Percentiles rank a stretch among this genome's conserved stretches.
phyloP scores from a whole-genome alignment of 805 yeast genomes.

The Kodamaea sagamina region DNA sequence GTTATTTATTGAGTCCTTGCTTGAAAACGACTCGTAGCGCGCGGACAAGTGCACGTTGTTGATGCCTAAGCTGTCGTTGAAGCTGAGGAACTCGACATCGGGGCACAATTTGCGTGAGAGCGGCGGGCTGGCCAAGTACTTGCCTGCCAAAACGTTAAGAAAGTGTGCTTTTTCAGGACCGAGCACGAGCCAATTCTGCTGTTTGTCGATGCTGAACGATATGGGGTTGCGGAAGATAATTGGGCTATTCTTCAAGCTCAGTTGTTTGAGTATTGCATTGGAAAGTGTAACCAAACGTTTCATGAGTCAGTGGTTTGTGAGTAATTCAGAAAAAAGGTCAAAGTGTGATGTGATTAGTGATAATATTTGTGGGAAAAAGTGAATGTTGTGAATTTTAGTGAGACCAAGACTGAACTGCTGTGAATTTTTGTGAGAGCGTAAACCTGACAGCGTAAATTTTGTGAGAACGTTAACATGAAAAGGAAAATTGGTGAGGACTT shows the following conservation, averaged over 20 bases:
- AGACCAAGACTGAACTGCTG: too few relatives aligned
- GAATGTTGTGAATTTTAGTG: too few relatives aligned
- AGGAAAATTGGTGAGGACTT: too few relatives aligned
- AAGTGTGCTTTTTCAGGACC: slow-evolving; percentile 55
- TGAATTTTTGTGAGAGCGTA: too few relatives aligned
- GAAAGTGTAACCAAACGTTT: slow-evolving; percentile 23
- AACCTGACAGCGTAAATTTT: too few relatives aligned
- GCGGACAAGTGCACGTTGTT: slow-evolving; percentile 77
- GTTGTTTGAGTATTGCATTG: slow-evolving; percentile 26
- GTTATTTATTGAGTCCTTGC: slow-evolving; percentile 10
- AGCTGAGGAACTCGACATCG: slow-evolving; percentile 34
- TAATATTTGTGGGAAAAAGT: too few relatives aligned
- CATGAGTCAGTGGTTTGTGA: slow-evolving; percentile 5
- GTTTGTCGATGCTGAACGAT: slow-evolving; percentile 25
- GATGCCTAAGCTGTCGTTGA: slow-evolving; percentile 37
- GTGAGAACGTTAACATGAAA: too few relatives aligned
- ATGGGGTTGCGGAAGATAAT: slow-evolving; percentile 31
- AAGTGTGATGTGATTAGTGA: too few relatives aligned
- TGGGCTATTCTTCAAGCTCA: slow-evolving; percentile 6
- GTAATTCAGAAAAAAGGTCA: too few relatives aligned
- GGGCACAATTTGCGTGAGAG: slow-evolving; percentile 57
- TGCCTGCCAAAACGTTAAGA: slow-evolving; percentile 57
- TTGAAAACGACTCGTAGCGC: slow-evolving; percentile 72
- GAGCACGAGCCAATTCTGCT: slow-evolving; percentile 33
- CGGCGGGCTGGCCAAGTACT: slow-evolving; percentile 53